phyloP scores from a whole-genome alignment of 345 rosid species.

The Eucalyptus grandis region DNA sequence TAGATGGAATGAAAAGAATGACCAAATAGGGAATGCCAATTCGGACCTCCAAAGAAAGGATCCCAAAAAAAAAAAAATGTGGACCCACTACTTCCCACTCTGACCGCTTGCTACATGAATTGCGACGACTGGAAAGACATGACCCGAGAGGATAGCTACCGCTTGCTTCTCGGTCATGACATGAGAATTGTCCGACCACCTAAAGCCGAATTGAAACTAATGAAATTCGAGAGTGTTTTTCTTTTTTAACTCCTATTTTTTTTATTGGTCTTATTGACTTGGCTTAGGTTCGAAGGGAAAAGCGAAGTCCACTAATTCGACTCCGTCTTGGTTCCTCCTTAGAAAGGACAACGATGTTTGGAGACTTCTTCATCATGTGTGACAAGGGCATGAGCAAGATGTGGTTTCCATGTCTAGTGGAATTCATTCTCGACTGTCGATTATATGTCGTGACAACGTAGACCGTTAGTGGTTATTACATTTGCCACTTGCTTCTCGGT shows the following conservation, averaged over 20 bases:
- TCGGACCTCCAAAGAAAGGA: not conserved
- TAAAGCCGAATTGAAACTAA: not conserved
- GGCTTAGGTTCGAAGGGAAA: not conserved
- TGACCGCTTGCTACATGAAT: not conserved
- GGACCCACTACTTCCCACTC: not conserved
- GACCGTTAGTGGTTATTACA: not conserved
- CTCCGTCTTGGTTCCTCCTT: not conserved
- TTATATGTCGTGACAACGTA: accelerated
- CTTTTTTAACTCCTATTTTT: not conserved
- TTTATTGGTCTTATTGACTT: not conserved
- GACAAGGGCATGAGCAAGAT: not conserved
- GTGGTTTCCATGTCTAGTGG: not conserved
- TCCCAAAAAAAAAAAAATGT: not conserved
- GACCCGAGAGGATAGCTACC: not conserved
- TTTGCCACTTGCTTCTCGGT: too few species aligned
- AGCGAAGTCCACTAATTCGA: not conserved
- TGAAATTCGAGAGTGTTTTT: not conserved
- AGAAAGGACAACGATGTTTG: not conserved
- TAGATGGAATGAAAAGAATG: not conserved
- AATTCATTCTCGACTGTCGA: not conserved
- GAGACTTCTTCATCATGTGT: not conserved
- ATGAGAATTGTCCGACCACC: not conserved
- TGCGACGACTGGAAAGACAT: not conserved
- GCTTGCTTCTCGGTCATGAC: not conserved
- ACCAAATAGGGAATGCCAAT: not conserved